Evolutionary conservation across 2,329 filamentous ascomycete species (phyloP), one percentile per base, ranked within the genome.

Genomic region (Aspergillus terreus): DNA sequence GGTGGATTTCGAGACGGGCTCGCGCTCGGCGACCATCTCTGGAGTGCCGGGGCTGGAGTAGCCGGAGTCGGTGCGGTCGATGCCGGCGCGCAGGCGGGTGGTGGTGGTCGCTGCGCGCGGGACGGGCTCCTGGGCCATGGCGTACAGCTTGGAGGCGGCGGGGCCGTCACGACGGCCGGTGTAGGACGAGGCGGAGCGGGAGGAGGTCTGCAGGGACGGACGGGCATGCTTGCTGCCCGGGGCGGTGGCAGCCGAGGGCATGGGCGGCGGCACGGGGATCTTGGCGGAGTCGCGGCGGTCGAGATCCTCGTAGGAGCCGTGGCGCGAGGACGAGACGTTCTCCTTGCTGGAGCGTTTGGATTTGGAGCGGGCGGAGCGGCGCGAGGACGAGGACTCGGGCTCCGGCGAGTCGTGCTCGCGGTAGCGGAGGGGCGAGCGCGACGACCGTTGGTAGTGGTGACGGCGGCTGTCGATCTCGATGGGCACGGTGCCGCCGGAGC

Each of bases 11-110:
- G 69, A 62, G 2, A 68, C 68, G 50, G 62, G 63, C 35, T 66
- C 62, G 6, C 64, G 35, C 14, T 38, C 65, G 4, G 58, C 53
- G 17, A 61, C 58, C 58, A 71, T 69, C 36, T 76, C 73, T 2
- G 73, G 72, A 1, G 72, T 75, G 19, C 66, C 67, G 9, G 75
- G 72, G 56, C 71, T 76, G 5, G 72, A 76, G 51, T 76, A 76
- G 2, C 72, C 73, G 3, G 74, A 76, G 50, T 77, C 75, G 27
- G 71, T 64, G 40, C 65, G 64, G 30, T 74, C 67, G 23, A 58
- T 49, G 27, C 63, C 62, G 48, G 70, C 69, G 40, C 69, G 51
- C 44, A 30, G 27, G 27, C 27, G 27, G 27, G 27, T 30, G 27
- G 27, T 10, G 27, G 35, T 38, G 14, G 71, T 74, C 10, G 72